These are phyloP conservation scores for Leccinum disarticulatum DNA, from an alignment of 768 basidiomycete genomes.

Conservation along the genomic window DNA sequence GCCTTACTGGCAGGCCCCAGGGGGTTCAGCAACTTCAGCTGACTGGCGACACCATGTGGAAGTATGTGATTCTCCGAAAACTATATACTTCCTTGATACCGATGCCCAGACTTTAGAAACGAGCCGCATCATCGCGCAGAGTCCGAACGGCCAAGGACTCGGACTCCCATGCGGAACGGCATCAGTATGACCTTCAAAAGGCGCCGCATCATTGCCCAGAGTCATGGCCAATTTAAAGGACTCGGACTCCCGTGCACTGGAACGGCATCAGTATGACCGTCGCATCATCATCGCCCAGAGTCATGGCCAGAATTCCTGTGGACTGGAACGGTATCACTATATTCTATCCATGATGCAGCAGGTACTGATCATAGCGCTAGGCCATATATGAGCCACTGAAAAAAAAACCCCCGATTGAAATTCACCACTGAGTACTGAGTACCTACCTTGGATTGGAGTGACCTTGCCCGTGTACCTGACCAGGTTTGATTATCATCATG, in stretches of 20 bases:
- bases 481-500: background rate
- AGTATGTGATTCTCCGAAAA: conserved; percentile 2
- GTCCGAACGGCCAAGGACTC: no score
- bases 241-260: no score
- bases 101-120: background rate
- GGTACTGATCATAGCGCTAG: background rate
- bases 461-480: background rate
- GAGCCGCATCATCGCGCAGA: background rate
- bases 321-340: background rate
- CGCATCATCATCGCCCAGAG: no score
- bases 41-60: no score
- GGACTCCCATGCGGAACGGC: no score
- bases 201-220: no score
- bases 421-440: background rate
- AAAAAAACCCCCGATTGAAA: background rate
- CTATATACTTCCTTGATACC: background rate
- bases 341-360: background rate
- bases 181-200: no score
- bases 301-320: no score
- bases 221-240: no score
- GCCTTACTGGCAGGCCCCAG: no score
- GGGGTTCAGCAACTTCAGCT: no score
- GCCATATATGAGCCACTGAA: background rate
- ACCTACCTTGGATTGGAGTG: background rate
- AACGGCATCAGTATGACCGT: no score